Evolutionary conservation across 2,329 filamentous ascomycete species (phyloP).

Genomic region (Leptographium radiaticola): DNA sequence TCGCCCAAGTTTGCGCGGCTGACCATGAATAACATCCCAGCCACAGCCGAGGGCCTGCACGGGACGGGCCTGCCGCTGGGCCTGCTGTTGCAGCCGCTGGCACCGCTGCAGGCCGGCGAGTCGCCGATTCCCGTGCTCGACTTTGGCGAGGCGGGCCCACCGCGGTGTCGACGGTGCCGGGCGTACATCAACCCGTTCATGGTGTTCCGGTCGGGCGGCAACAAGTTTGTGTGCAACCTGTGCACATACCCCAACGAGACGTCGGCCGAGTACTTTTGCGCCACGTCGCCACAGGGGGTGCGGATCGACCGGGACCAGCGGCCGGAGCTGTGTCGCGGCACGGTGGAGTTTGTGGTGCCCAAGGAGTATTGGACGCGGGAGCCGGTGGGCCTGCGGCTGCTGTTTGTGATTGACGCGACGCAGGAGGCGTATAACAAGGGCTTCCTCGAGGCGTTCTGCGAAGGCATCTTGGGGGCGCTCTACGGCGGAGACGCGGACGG

Average conservation of each 20-base stretch:
- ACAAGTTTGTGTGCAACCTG: constrained; percentile 96
- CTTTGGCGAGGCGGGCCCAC: constrained; percentile 83
- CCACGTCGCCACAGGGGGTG: constrained; percentile 73
- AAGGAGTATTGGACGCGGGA: constrained; percentile 98
- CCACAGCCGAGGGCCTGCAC: constrained; percentile 63
- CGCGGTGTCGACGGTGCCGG: constrained; percentile 81
- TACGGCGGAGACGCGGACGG: constrained; percentile 56
- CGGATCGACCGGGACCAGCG: constrained; percentile 80
- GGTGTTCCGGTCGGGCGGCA: constrained; percentile 88
- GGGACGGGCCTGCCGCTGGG: constrained; percentile 78
- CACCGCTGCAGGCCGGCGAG: constrained; percentile 71
- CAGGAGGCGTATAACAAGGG: constrained; percentile 86
- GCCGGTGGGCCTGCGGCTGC: constrained; percentile 72
- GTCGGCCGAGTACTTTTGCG: constrained; percentile 80
- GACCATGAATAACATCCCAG: constrained; percentile 86
- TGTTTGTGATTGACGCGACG: constrained; percentile 89
- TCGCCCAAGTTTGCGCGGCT: constrained; percentile 89
- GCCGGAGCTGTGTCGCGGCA: constrained; percentile 80
- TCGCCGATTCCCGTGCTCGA: constrained; percentile 81
- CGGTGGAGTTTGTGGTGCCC: constrained; percentile 90
- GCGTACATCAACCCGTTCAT: constrained; percentile 99
- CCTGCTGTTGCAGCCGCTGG: constrained; percentile 77
- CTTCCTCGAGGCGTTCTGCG: constrained; percentile 79
- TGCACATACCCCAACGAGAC: constrained; percentile 97
- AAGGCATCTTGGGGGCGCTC: constrained; percentile 72